These are phyloP conservation scores for Trypanosoma boissoni DNA, from an alignment of 208 protist species.

Conservation along the genomic window DNA sequence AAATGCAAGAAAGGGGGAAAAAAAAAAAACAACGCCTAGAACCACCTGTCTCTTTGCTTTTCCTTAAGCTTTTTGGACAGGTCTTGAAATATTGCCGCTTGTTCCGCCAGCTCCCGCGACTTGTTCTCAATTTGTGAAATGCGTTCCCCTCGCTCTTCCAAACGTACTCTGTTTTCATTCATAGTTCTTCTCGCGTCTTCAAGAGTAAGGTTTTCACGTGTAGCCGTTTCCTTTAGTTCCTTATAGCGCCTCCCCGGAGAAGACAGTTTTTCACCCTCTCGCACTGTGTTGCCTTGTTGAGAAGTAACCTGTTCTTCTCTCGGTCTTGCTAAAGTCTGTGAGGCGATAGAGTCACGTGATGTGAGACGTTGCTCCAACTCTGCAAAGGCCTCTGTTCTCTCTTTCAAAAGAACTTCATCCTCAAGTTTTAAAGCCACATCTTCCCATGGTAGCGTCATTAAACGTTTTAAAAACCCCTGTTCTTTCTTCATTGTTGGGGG, in stretches of 20 bases:
- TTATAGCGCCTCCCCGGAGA: constrained; percentile 47
- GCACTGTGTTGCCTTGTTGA: neutral
- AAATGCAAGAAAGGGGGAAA: too few relatives aligned
- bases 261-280: constrained; percentile 1
- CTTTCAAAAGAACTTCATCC: constrained; percentile 36
- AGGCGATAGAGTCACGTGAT: neutral
- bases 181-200: constrained; percentile 80
- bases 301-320: neutral
- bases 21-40: too few relatives aligned
- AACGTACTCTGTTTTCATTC: constrained; percentile 66
- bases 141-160: constrained; percentile 70
- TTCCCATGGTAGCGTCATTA: constrained; percentile 81
- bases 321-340: neutral
- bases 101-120: constrained; percentile 63
- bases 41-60: constrained; percentile 73
- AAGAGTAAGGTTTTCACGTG: constrained; percentile 76
- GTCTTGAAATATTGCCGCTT: constrained; percentile 71
- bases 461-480: constrained; percentile 77
- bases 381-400: constrained; percentile 14
- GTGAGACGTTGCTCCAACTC: constrained; percentile 5
- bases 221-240: constrained; percentile 75
- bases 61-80: constrained; percentile 71
- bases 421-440: constrained; percentile 74
- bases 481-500: constrained; percentile 74
- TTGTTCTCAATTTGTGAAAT: constrained; percentile 56